A percentile compares a stretch with the other conserved stretches of the same genome.
phyloP scores from a whole-genome alignment of 129 eudicot genomes.

The Ambrosia artemisiifolia region DNA sequence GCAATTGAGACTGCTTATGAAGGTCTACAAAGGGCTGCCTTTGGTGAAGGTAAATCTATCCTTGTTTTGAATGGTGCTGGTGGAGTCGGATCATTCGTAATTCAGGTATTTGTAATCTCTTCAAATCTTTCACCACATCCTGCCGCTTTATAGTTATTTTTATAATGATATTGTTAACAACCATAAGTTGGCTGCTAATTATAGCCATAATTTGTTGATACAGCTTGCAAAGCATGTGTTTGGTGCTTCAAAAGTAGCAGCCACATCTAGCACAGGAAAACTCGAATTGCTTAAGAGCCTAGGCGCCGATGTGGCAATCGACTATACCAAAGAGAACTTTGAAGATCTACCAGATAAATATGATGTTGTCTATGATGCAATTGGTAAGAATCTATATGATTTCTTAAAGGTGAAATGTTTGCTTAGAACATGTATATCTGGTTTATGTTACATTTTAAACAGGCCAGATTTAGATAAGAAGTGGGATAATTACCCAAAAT shows the following conservation, averaged over 20 bases:
- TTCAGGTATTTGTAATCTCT: constrained; percentile 52
- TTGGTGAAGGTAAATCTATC: constrained; percentile 66
- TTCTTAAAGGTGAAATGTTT: background rate
- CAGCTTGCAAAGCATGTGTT: constrained; percentile 87
- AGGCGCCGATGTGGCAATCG: constrained; percentile 85
- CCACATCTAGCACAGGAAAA: constrained; percentile 82
- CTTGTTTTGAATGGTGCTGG: constrained; percentile 92
- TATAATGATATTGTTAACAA: background rate
- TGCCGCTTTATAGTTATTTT: background rate
- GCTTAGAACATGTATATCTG: background rate
- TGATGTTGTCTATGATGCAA: constrained; percentile 82
- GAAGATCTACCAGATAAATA: constrained; percentile 83
- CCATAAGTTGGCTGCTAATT: background rate
- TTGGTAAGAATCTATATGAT: constrained; percentile 54
- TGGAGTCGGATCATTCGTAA: constrained; percentile 84
- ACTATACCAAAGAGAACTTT: constrained; percentile 82
- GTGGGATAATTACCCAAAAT: background rate
- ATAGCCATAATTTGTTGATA: background rate
- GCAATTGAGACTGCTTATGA: constrained; percentile 85
- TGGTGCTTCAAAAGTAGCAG: constrained; percentile 86
- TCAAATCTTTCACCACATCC: background rate
- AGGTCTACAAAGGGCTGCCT: constrained; percentile 77
- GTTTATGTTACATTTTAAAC: background rate
- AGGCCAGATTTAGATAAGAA: background rate
- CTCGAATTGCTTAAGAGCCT: constrained; percentile 74